Evolutionary conservation across 2,329 filamentous ascomycete genomes (phyloP), one percentile per base, ranked within the genome.

Genomic region (Colletotrichum tropicale): DNA sequence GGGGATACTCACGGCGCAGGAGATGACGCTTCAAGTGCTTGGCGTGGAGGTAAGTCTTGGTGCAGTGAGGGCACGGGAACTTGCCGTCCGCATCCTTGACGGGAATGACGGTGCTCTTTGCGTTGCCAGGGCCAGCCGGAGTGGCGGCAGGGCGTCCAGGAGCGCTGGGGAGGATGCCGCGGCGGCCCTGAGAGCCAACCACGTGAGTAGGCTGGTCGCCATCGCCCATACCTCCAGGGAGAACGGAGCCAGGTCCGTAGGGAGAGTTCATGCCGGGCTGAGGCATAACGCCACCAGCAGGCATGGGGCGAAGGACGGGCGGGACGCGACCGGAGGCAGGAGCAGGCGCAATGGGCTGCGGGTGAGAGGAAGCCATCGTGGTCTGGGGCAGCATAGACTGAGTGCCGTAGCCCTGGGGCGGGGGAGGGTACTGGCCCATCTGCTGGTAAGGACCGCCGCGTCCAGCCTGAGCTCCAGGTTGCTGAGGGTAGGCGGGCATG

Each of bases 11-110:
- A 98, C 96, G 97, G 90, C 97, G 91, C 80, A 98, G 89, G 75
- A 98, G 91, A 90, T 98, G 97, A 81, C 97, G 94, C 91, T 98
- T 98, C 80, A 98, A 87, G 86, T 98, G 97, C 89, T 99, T 98
- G 62, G 96, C 94, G 84, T 98, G 97, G 74, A 98, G 90, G 83
- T 99, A 99, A 8, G 96, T 98, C 89, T 98, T 98, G 81, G 95
- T 98, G 88, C 97, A 99, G 85, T 98, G 96, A 81, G 96, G 96
- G 87, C 97, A 99, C 76, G 97, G 96, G 83, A 98, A 99, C 88
- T 98, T 98, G 83, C 97, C 97, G 84, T 98, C 96, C 10, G 96
- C 95, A 85, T 98, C 96, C 88, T 98, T 98, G 80, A 95, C 94
- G 18, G 96, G 96, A 78, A 98, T 97, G 77, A 95, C 92, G 76